phyloP scores from a whole-genome alignment of 805 yeast genomes.

The Suhomyces xylopsoci region DNA sequence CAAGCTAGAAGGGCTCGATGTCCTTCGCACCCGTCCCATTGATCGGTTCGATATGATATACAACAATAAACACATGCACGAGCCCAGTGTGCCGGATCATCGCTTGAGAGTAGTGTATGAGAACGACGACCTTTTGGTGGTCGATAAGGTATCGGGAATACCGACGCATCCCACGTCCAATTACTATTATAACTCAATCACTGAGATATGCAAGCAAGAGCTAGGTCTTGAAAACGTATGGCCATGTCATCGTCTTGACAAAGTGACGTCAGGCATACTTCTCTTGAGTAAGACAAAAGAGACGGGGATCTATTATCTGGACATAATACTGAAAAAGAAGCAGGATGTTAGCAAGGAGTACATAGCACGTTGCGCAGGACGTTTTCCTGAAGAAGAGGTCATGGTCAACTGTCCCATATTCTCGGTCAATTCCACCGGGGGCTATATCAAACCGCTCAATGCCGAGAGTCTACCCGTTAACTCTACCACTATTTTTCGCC shows the following conservation, averaged over 20 bases:
- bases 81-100: slow-evolving; percentile 34
- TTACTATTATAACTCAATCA: slow-evolving; percentile 41
- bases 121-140: slow-evolving; percentile 38
- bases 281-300: slow-evolving; percentile 39
- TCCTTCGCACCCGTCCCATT: slow-evolving; percentile 3
- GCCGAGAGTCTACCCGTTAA: slow-evolving; percentile 20
- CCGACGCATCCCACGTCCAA: slow-evolving; percentile 54
- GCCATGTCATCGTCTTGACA: slow-evolving; percentile 50
- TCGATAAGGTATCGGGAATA: slow-evolving; percentile 51
- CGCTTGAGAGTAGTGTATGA: slow-evolving; percentile 28
- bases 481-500: slow-evolving; percentile 33
- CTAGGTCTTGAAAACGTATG: slow-evolving; percentile 26
- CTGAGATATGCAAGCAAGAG: slow-evolving; percentile 39
- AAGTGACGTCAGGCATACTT: slow-evolving; percentile 49
- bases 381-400: slow-evolving; percentile 32
- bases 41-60: slow-evolving; percentile 17
- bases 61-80: slow-evolving; percentile 43
- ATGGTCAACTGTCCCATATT: slow-evolving; percentile 41
- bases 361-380: slow-evolving; percentile 42
- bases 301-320: slow-evolving; percentile 30
- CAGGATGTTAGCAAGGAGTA: slow-evolving; percentile 38
- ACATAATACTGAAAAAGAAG: slow-evolving; percentile 26
- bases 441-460: slow-evolving; percentile 28
- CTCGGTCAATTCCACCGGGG: slow-evolving; percentile 31
- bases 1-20: slow-evolving; percentile 20